Conservation (phyloP, 2,329 filamentous ascomycete species). For the Fusarium mundagurra region DNA sequence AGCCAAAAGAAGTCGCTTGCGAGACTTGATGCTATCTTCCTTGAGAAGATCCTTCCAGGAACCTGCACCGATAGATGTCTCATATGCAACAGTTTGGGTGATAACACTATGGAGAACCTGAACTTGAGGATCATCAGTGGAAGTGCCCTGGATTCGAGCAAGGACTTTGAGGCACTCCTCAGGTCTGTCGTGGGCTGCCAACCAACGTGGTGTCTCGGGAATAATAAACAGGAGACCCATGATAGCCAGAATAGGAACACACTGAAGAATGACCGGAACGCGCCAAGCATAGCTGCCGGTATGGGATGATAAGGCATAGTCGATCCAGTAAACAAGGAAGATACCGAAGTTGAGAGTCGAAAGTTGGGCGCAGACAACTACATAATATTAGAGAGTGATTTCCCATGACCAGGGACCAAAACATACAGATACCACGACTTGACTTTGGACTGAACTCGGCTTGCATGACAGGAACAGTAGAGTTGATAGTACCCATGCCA, state of each 20-base stretch:
- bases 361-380: conserved; percentile 57
- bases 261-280: conserved; percentile 54
- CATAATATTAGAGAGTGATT: neutral
- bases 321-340: conserved; percentile 57
- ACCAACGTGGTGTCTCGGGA: conserved; percentile 56
- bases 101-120: conserved; percentile 45
- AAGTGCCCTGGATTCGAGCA: conserved; percentile 48
- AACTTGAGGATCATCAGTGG: conserved; percentile 37
- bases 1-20: conserved; percentile 45
- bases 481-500: conserved; percentile 58
- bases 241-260: conserved; percentile 53
- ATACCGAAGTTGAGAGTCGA: conserved; percentile 59
- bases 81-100: conserved; percentile 45
- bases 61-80: conserved; percentile 44
- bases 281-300: conserved; percentile 51
- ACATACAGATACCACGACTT: conserved; percentile 47
- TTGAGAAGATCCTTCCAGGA: conserved; percentile 46
- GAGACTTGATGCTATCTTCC: conserved; percentile 47
- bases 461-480: conserved; percentile 56
- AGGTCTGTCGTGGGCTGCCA: conserved; percentile 50
- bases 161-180: conserved; percentile 51
- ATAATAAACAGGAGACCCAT: conserved; percentile 50
- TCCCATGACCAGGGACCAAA: neutral
- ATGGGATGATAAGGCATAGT: conserved; percentile 52
- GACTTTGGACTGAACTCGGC: conserved; percentile 55